These are phyloP conservation scores for Suhomyces atakaporum DNA, from an alignment of 1,139 yeast genomes.

Conservation along the genomic window DNA sequence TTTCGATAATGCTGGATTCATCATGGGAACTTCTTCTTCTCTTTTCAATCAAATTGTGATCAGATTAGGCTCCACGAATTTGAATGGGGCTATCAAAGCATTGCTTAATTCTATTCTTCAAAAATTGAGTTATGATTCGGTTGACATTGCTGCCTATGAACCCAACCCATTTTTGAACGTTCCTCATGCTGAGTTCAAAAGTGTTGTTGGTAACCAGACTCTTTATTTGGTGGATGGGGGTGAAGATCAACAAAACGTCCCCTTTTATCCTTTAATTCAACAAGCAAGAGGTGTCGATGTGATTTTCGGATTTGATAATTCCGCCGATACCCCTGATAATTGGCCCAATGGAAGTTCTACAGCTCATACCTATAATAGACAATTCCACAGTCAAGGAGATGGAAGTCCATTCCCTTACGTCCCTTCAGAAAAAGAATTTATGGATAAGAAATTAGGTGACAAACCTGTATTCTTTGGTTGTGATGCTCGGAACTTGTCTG, in stretches of 20 bases:
- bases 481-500: conserved; percentile 31
- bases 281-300: conserved; percentile 73
- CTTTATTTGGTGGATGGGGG: conserved; percentile 87
- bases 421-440: conserved; percentile 34
- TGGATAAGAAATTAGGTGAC: conserved; percentile 29
- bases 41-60: conserved; percentile 51
- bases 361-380: conserved; percentile 54
- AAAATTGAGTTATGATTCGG: conserved; percentile 27
- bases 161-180: conserved; percentile 42
- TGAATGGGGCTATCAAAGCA: conserved; percentile 27
- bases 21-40: conserved; percentile 74
- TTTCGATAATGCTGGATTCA: conserved; percentile 72
- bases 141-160: conserved; percentile 42
- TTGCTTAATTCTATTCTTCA: conserved; percentile 30
- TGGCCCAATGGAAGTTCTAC: conserved; percentile 85
- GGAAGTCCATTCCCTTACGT: conserved; percentile 45
- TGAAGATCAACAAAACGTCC: conserved; percentile 78
- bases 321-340: conserved; percentile 67
- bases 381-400: conserved; percentile 43
- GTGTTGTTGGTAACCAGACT: conserved; percentile 36
- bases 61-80: conserved; percentile 20
- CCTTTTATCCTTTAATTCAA: conserved; percentile 75
- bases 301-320: conserved; percentile 79
- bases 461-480: conserved; percentile 48
- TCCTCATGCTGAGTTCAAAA: conserved; percentile 19